phyloP scores from a whole-genome alignment of 1,284 basidiomycete genomes.

The Cutaneotrichosporon dermatis region DNA sequence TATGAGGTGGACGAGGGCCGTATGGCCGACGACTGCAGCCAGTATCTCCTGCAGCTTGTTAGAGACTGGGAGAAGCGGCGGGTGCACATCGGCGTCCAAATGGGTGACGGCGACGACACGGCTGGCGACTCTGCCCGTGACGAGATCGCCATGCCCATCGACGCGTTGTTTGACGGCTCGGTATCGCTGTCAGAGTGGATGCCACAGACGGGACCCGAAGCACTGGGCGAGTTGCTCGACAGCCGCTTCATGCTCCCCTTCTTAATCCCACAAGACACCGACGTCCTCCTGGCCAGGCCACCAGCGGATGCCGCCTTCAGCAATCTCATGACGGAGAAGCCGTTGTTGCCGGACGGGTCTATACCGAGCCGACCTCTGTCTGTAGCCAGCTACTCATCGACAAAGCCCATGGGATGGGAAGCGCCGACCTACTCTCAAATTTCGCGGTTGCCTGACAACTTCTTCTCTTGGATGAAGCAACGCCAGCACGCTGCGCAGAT shows the following conservation, averaged over 20 bases:
- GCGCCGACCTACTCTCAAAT: conserved; percentile 4
- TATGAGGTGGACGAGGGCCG: conserved; percentile 87
- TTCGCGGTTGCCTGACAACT: conserved; percentile 38
- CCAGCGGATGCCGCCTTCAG: conserved; percentile 36
- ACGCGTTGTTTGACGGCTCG: conserved; percentile 68
- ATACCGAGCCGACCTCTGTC: conserved; percentile 28
- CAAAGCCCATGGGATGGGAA: conserved; percentile 37
- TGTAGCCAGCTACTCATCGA: conserved; percentile 34
- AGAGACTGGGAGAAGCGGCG: conserved; percentile 92
- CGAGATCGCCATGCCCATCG: conserved; percentile 53
- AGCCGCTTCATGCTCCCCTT: conserved; percentile 88
- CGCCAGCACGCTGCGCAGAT: conserved; percentile 22
- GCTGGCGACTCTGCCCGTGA: not conserved
- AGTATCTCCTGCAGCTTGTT: conserved; percentile 88
- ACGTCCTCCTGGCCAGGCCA: conserved; percentile 64
- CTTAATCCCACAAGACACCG: conserved; percentile 71
- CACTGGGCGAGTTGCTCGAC: conserved; percentile 80
- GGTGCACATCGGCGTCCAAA: conserved; percentile 73
- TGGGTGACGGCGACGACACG: conserved; percentile 53
- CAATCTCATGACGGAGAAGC: conserved; percentile 25
- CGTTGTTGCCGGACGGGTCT: conserved; percentile 27
- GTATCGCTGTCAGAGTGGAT: conserved; percentile 66
- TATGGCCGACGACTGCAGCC: conserved; percentile 90
- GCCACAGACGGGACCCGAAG: conserved; percentile 69
- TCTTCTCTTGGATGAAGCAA: conserved; percentile 44